Base-by-base conservation (phyloP, 768 basidiomycete genomes). In the Suillus ampliporus region DNA sequence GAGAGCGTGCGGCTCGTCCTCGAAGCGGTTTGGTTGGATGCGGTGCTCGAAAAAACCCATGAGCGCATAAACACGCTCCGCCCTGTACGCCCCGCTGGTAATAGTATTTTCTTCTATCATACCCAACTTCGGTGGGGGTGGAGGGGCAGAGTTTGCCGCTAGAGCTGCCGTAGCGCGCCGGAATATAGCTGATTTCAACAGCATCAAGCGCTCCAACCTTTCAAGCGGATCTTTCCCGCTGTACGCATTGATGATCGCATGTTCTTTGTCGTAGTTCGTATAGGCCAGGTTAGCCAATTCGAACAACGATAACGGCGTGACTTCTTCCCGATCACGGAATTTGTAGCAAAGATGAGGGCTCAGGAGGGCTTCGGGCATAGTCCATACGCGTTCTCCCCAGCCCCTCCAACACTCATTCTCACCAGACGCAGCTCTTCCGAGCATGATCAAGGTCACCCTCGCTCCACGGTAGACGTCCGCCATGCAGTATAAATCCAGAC, bases 1-100 rank as follows among this genome's bases (percentile, higher is more conserved):
- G 1, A 69, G 63, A 28, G 68, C 68, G 3, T 47, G 63, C 3
- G 63, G 28, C 14, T 66, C 67, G 5, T 52, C 54, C 43, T 69
- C 68, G 1, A 34, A 15, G 6, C 34, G 50, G 35, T 53, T 61
- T 1, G 68, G 67, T 48, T 60, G 57, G 19, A 69, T 69, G 9
- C 67, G 61, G n/a, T 64, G 68, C 14, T 68, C 62, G 38, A 69
- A 69, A 40, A 69, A 69, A 6, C 68, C 68, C 68, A 69, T 66
- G 35, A 68, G 48, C n/a, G 68, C 68, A 19, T 69, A 69, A 1
- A 68, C 67, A 4, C 53, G 60, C 41, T 66, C 64, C 17, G 68
- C 68, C n/a, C 57, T 40, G 23, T 69, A 68, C 11, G 51, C 58
- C 21, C 40, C 51, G 21, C 46, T 35, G 28, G 50, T 11, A 10